Percentiles rank a stretch among this genome's conserved stretches.
phyloP scores from a whole-genome alignment of 345 rosid species.

The Toxicodendron radicans region DNA sequence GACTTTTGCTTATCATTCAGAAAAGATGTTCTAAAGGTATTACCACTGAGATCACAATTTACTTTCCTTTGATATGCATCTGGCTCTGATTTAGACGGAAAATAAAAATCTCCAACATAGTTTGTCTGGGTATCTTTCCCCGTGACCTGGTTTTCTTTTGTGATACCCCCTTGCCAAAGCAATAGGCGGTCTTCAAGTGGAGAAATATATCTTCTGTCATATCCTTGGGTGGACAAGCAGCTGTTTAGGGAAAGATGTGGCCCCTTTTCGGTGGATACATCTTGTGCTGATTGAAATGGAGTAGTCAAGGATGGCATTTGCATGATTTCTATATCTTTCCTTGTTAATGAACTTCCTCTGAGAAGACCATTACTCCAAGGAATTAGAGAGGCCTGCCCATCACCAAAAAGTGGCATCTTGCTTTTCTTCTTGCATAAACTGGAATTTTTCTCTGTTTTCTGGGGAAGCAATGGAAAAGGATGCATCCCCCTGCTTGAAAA shows the following conservation, averaged over 20 bases:
- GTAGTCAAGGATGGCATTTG: slow-evolving; percentile 23
- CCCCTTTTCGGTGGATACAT: slow-evolving; percentile 39
- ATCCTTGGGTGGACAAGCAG: slow-evolving; percentile 37
- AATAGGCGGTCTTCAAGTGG: slow-evolving; percentile 32
- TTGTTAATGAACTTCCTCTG: slow-evolving; percentile 31
- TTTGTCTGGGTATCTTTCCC: slow-evolving; percentile 39
- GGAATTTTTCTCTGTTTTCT: slow-evolving; percentile 42
- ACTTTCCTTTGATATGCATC: slow-evolving; percentile 35
- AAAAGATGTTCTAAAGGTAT: slow-evolving; percentile 28
- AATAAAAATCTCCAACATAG: slow-evolving; percentile 30
- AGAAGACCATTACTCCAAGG: slow-evolving; percentile 31
- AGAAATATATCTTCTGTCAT: slow-evolving; percentile 30
- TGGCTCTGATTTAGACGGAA: slow-evolving; percentile 35
- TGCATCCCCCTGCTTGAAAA: slow-evolving; percentile 34
- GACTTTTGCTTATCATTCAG: slow-evolving; percentile 35
- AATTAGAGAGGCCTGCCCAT: slow-evolving; percentile 33
- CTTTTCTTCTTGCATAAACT: slow-evolving; percentile 47
- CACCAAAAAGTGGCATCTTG: slow-evolving; percentile 39
- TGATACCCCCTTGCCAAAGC: slow-evolving; percentile 29
- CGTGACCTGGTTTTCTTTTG: slow-evolving; percentile 33
- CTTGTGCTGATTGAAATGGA: slow-evolving; percentile 35
- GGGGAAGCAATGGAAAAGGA: slow-evolving; percentile 39
- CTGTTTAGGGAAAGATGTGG: slow-evolving; percentile 43
- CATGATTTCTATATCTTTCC: slow-evolving; percentile 31
- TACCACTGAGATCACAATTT: slow-evolving; percentile 32